Evolutionary conservation across 2,329 filamentous ascomycete genomes (phyloP), one percentile per base, ranked within the genome.

Genomic region (Helotiales sp.): DNA sequence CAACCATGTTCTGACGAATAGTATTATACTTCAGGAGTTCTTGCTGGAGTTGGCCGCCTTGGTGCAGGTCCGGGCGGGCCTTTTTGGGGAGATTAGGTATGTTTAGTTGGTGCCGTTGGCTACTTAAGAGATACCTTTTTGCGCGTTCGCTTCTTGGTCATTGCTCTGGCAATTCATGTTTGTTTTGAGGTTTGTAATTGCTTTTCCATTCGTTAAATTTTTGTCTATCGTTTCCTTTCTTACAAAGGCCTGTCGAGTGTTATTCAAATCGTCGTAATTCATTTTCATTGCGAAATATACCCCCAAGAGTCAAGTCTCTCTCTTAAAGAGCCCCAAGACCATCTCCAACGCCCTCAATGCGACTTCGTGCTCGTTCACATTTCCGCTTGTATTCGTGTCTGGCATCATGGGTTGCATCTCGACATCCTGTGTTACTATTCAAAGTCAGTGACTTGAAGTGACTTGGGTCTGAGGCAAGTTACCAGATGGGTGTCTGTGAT

Each of bases 1-100:
- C 4, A 93, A 90, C 47, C 92, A 95, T 76, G 82, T 95, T 11
- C 81, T 96, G 69, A 95, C 92, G 6, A 96, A 95, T 77, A 87
- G 91, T 47, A 87, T 95, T 66, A 86, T 95, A 60, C 82, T 93
- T 65, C 92, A 96, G 77, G 91, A 91, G 40, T 96, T 96, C 76
- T 79, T 95, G 59, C 83, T 95, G 59, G 92, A 96, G 78, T 78
- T 95, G 64, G 89, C 91, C 1, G 90, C 91, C 28, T 79, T 94
- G 73, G 83, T 93, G 66, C 91, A 95, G 77, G 89, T 91, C 40
- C 84, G 92, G 63, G 91, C 90, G 26, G 89, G 89, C 13, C 78
- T 94, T 57, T 94, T 95, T 78, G 90, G 90, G 63, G 92, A 95
- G 77, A 89, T 93, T 28, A 86, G 85, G 45, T 93, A 90, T 78